phyloP scores from a whole-genome alignment of 2,329 filamentous ascomycete species.

The Pyrenophora graminea region DNA sequence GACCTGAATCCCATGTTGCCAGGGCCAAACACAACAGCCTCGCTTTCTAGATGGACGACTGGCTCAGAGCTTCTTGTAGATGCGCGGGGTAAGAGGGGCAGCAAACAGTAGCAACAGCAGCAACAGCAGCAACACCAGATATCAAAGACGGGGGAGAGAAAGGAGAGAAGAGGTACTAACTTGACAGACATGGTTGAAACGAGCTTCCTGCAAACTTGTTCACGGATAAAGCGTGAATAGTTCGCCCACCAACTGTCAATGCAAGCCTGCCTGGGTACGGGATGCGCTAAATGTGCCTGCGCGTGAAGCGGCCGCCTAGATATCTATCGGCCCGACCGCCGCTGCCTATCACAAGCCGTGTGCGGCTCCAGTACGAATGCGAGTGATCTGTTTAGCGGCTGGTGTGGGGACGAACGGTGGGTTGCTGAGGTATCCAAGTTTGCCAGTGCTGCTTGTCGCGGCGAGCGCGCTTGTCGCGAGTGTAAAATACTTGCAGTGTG shows the following conservation, averaged over 20 bases:
- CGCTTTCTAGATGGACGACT: neutral
- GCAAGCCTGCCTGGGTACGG: slow-evolving; percentile 22
- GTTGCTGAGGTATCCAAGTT: slow-evolving; percentile 5
- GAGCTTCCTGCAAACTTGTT: slow-evolving; percentile 22
- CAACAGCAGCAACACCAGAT: slow-evolving; percentile 2
- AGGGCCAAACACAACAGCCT: neutral
- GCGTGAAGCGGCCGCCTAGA: slow-evolving; percentile 25
- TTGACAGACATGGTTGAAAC: slow-evolving; percentile 46
- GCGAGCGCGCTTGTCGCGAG: slow-evolving; percentile 22
- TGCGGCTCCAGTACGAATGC: slow-evolving; percentile 26
- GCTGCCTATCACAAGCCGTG: slow-evolving; percentile 27
- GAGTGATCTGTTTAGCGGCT: slow-evolving; percentile 27
- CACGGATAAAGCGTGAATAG: slow-evolving; percentile 25
- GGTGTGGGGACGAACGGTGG: slow-evolving; percentile 25
- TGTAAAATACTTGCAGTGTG: neutral
- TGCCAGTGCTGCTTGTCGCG: slow-evolving; percentile 21
- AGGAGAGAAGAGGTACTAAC: slow-evolving; percentile 34
- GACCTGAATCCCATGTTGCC: slow-evolving; percentile 10
- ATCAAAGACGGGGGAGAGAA: slow-evolving; percentile 8
- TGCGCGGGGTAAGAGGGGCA: slow-evolving; percentile 17
- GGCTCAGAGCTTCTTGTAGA: slow-evolving; percentile 6
- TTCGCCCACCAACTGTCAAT: slow-evolving; percentile 25
- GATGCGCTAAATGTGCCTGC: slow-evolving; percentile 14
- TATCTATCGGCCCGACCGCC: slow-evolving; percentile 23
- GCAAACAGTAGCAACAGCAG: slow-evolving; percentile 2